Conservation (phyloP, 495 filamentous ascomycete genomes). For the Xylaria flabelliformis region DNA sequence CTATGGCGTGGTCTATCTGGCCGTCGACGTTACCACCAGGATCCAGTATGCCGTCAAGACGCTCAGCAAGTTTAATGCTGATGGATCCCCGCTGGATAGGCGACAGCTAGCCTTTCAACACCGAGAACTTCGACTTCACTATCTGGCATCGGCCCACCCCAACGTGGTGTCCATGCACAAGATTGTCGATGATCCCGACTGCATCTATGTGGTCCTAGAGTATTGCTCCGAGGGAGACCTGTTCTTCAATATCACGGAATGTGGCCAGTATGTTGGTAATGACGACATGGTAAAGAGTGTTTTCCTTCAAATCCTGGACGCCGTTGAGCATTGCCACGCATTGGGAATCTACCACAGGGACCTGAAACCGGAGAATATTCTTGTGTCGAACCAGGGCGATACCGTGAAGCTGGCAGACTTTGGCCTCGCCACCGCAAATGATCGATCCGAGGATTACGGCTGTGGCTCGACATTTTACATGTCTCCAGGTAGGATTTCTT, state of each 20-base stretch:
- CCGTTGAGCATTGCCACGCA: constrained; percentile 93
- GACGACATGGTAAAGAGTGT: constrained; percentile 84
- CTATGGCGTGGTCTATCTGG: constrained; percentile 96
- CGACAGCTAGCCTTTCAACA: constrained; percentile 90
- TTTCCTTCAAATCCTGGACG: constrained; percentile 97
- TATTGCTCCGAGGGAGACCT: constrained; percentile 97
- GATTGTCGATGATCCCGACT: constrained; percentile 91
- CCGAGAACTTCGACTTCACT: constrained; percentile 90
- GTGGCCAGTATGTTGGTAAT: constrained; percentile 90
- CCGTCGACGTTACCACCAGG: constrained; percentile 83
- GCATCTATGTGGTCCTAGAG: constrained; percentile 96
- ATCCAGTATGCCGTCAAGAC: constrained; percentile 94
- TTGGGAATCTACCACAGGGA: constrained; percentile 97
- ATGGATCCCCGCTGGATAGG: constrained; percentile 77
- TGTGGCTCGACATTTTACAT: constrained; percentile 99
- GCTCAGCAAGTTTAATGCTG: constrained; percentile 78
- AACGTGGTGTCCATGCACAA: constrained; percentile 94
- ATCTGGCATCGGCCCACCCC: constrained; percentile 83
- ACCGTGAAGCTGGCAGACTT: constrained; percentile 98
- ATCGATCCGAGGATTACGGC: constrained; percentile 89
- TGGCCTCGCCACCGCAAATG: constrained; percentile 86
- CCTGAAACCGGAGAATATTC: constrained; percentile 96
- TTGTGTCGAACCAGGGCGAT: constrained; percentile 85
- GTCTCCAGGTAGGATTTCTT: constrained; percentile 82
- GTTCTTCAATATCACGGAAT: constrained; percentile 96